Evolutionary conservation across 495 filamentous ascomycete genomes (phyloP), one percentile per base, ranked within the genome.

Genomic region (Lepidopterella palustris): DNA sequence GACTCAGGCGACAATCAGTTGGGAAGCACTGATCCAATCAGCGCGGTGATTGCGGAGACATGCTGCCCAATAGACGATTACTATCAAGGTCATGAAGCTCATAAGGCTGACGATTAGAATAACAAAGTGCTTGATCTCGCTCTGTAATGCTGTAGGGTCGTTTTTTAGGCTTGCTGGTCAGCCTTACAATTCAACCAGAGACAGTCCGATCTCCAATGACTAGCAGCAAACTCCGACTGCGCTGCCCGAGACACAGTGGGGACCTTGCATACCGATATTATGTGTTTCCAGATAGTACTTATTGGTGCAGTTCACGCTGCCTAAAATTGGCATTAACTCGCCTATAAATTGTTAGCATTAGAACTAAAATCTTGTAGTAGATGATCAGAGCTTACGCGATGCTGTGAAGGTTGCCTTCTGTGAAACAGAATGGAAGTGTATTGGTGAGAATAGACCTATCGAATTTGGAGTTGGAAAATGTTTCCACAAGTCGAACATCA

Each of bases 241-340:
- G 55, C 75, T 84, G 2, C 86, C 87, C 20, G 80, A 83, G 5
- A 84, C 80, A 55, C 85, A 87, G 53, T 83, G 79, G 1, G 84
- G 88, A 29, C 87, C 86, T 73, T 86, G 84, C 24, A 91, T 70
- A 18, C 84, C 87, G 47, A 90, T 85, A 60, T 83, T 85, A 21
- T 78, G 78, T 21, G 86, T 87, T 68, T 89, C 87, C 28, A 91
- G 80, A 63, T 87, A 89, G 68, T 90, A 89, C 20, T 76, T 71
- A 51, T 89, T 84, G 0, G 82, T 86, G 6, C 71, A 75, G 3
- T 88, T 78, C 8, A 82, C 78, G 2, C 80, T 74, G 4, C 82
- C 86, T 8, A 76, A 73, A 18, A 88, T 71, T 32, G 85, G 84
- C 23, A 81, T 73, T 5, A 84, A 82, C 73, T 88, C 84, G 28